Evolutionary conservation across 2,329 filamentous ascomycete species (phyloP), one percentile per base, ranked within the genome.

Genomic region (Fusarium metavorans): DNA sequence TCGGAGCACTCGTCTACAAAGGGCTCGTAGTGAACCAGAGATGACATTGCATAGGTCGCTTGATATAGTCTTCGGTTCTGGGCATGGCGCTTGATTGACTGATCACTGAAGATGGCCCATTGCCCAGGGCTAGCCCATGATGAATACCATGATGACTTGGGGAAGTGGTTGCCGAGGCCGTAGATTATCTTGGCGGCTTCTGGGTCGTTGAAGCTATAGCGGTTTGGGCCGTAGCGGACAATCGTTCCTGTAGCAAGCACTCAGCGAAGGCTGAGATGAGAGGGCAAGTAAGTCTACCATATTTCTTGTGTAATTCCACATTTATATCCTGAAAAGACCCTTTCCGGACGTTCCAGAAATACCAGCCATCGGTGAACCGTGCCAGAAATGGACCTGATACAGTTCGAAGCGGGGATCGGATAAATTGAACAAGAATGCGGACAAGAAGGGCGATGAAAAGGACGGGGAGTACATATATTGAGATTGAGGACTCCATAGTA

Each of bases 221-320:
- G 83, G 20, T 86, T 82, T 0, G 86, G 87, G 0, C 84, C 85
- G 64, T 88, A 83, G 0, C 87, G 84, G 1, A 88, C 82, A n/a
- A 88, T 77, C 0, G 81, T 70, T 0, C 74, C 74, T 75, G 6
- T 27, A 18, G 6, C 11, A 3, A 14, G 5, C 2, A 5, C 30
- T 69, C n/a, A 70, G 67, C 16, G 23, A 54, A 43, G 3, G 11
- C 50, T 18, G 20, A 5, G 32, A 1, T n/a, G 2, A 23, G 13
- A 2, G 5, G 0, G 3, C 2, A 1, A 25, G 18, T 2, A 8
- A 48, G 18, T 32, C 27, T 52, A 72, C 82, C 81, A 43, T 82
- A 78, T 69, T 78, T 76, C 3, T 75, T 60, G 54, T 83, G 82
- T 5, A 83, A 74, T 6, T 77, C 37, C 5, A 68, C 43, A n/a